Conservation (phyloP, 1,284 basidiomycete species). For the Boletus smithii region DNA sequence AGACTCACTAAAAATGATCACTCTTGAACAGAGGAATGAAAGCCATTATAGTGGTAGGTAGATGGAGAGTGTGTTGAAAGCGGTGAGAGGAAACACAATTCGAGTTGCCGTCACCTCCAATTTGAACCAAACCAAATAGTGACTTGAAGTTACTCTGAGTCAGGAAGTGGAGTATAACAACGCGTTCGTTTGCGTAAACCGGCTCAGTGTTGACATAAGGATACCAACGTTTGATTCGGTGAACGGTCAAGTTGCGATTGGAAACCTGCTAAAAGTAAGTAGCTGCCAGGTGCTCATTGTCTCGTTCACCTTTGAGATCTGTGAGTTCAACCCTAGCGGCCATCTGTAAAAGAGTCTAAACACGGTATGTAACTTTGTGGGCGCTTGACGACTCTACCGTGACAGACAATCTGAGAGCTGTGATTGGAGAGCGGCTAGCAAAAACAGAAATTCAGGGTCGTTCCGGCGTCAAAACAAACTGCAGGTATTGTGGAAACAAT, state of each 20-base stretch:
- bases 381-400: too few species aligned
- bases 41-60: too few species aligned
- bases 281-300: neutral
- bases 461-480: neutral
- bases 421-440: neutral
- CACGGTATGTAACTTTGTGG: too few species aligned
- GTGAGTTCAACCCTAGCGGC: too few species aligned
- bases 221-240: too few species aligned
- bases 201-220: neutral
- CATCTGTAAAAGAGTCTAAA: too few species aligned
- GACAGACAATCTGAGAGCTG: too few species aligned
- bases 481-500: too few species aligned
- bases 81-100: neutral
- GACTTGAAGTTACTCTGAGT: neutral
- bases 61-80: neutral
- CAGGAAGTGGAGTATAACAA: neutral
- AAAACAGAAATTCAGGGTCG: conserved; percentile 11
- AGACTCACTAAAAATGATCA: conserved; percentile 23
- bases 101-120: neutral
- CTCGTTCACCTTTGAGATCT: neutral
- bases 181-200: conserved; percentile 8
- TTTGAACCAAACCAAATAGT: neutral
- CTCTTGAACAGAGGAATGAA: conserved; percentile 25
- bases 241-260: neutral
- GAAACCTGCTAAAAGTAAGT: neutral